phyloP scores from a whole-genome alignment of 352 stramenopile genomes.

The Aphanomyces astaci region DNA sequence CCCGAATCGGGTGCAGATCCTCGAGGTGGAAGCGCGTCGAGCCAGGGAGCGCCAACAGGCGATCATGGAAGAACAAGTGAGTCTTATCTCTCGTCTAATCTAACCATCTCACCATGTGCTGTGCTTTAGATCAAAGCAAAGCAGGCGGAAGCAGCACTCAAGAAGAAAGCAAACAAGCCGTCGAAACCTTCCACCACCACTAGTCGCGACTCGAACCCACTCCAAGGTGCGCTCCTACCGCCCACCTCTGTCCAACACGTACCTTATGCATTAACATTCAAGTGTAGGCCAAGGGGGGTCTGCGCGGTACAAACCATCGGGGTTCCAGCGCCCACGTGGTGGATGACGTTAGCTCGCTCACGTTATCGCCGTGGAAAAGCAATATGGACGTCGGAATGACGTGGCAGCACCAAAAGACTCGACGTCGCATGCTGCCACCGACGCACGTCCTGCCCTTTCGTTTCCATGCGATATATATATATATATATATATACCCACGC shows the following conservation, averaged over 20 bases:
- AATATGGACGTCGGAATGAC: neutral
- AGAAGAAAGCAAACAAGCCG: too few relatives aligned
- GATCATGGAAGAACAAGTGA: slow-evolving; percentile 4
- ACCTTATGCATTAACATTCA: too few relatives aligned
- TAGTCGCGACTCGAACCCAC: neutral
- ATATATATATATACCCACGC: too few relatives aligned
- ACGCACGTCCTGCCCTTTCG: too few relatives aligned
- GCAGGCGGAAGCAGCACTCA: neutral
- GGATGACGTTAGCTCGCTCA: slow-evolving; percentile 2
- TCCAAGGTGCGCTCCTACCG: neutral
- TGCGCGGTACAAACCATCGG: slow-evolving; percentile 8
- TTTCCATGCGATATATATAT: too few relatives aligned
- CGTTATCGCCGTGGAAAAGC: too few relatives aligned
- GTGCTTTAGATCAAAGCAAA: slow-evolving; percentile 20
- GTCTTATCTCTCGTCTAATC: neutral
- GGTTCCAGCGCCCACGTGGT: slow-evolving; percentile 4
- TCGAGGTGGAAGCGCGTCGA: slow-evolving; percentile 7
- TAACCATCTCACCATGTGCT: neutral
- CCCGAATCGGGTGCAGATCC: slow-evolving; percentile 12
- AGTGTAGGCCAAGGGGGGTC: neutral
- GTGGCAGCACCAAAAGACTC: neutral
- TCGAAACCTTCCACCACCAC: neutral
- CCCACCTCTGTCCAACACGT: neutral
- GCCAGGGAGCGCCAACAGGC: slow-evolving; percentile 8
- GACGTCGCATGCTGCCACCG: neutral